A percentile compares a stretch with the other conserved stretches of the same genome.
Evolutionary conservation across 208 protist genomes (phyloP).

Genomic region (Leishmania aethiopica): DNA sequence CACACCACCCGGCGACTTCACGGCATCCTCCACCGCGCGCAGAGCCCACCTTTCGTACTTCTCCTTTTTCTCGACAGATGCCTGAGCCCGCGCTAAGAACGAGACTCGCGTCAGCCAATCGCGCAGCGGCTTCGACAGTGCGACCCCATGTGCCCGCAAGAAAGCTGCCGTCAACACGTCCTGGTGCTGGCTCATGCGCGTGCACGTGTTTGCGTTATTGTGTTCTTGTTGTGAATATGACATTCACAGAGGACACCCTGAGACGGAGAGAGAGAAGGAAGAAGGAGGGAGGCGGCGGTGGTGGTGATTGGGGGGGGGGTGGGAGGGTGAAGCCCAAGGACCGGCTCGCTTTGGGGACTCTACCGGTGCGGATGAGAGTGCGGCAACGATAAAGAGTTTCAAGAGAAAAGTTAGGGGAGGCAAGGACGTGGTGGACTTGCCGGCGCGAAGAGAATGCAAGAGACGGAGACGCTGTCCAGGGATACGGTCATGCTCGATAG

Average conservation of each 20-base stretch:
- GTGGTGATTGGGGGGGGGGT: neutral
- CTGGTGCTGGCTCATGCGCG: constrained; percentile 19
- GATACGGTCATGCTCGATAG: neutral
- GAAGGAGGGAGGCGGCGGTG: neutral
- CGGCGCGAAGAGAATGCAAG: neutral
- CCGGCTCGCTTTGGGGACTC: neutral
- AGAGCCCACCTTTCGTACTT: constrained; percentile 78
- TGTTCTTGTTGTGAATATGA: neutral
- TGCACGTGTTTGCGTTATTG: neutral
- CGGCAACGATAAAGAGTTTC: neutral
- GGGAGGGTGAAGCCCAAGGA: neutral
- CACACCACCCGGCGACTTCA: constrained; percentile 35
- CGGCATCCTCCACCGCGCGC: constrained; percentile 53
- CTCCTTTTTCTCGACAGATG: constrained; percentile 34
- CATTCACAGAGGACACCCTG: constrained; percentile 2
- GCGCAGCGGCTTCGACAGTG: constrained; percentile 43
- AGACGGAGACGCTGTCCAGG: neutral
- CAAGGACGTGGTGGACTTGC: neutral
- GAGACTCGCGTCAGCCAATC: constrained; percentile 73
- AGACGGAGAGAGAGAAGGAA: constrained; percentile 1
- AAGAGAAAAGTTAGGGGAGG: neutral
- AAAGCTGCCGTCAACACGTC: constrained; percentile 54
- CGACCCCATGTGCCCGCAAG: constrained; percentile 50
- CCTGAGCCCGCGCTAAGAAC: constrained; percentile 55
- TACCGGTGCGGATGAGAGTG: neutral